Evolutionary conservation across 2,329 filamentous ascomycete genomes (phyloP).

Genomic region (Aspergillus alliaceus): DNA sequence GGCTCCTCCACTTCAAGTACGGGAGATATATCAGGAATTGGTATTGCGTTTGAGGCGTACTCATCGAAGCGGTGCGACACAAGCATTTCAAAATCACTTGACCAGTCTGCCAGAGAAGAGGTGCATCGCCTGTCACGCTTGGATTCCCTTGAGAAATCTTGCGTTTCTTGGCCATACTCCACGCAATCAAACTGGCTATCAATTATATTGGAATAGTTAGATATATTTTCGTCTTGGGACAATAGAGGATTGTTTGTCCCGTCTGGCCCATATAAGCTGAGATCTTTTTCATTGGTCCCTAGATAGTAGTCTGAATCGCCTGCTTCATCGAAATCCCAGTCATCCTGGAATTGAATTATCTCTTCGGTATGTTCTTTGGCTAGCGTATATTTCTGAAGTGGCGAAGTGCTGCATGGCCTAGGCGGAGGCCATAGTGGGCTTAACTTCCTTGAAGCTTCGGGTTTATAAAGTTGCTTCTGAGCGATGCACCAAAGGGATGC

Average conservation of each 20-base stretch:
- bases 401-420: background rate
- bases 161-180: background rate
- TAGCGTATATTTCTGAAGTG: background rate
- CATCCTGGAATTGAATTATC: background rate
- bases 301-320: conserved; percentile 4
- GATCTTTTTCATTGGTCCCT: conserved; percentile 2
- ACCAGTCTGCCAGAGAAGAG: background rate
- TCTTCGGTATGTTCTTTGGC: background rate
- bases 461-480: conserved; percentile 25
- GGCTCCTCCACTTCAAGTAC: background rate
- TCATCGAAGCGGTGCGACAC: background rate
- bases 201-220: background rate
- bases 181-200: background rate
- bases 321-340: background rate
- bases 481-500: conserved; percentile 34
- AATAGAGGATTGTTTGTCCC: conserved; percentile 1
- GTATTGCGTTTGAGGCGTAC: background rate
- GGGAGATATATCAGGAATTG: background rate
- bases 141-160: background rate
- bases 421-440: background rate
- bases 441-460: conserved; percentile 12
- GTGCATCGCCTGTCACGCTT: background rate
- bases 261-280: background rate
- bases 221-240: conserved; percentile 1
- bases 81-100: conserved; percentile 5